These are phyloP conservation scores for Candida parachauliodes DNA, from an alignment of 805 yeast genomes.

Conservation along the genomic window DNA sequence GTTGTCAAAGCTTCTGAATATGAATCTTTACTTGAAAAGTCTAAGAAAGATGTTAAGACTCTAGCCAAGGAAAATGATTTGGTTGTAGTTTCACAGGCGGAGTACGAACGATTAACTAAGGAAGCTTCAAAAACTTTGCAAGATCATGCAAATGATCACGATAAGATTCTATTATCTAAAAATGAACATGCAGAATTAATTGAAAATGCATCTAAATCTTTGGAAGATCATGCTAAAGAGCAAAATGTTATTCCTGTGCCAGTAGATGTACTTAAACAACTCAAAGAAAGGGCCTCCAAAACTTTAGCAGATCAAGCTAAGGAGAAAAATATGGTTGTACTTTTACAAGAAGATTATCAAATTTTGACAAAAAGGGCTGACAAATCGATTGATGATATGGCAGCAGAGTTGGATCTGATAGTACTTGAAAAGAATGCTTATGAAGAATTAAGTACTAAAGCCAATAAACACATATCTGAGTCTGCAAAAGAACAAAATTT, in stretches of 20 bases:
- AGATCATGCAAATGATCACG: slow-evolving; percentile 22
- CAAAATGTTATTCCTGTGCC: slow-evolving; percentile 6
- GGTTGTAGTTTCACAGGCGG: slow-evolving; percentile 5
- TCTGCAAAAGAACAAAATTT: slow-evolving; percentile 6
- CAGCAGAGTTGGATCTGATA: slow-evolving; percentile 10
- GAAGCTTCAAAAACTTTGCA: slow-evolving; percentile 20
- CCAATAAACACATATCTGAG: slow-evolving; percentile 11
- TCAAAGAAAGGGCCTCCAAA: slow-evolving; percentile 6
- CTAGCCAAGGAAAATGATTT: slow-evolving; percentile 19
- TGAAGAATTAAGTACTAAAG: slow-evolving; percentile 1
- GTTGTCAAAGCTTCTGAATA: slow-evolving; percentile 13
- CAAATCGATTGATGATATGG: slow-evolving; percentile 26
- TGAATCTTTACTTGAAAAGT: slow-evolving; percentile 12
- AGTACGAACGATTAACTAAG: slow-evolving; percentile 7
- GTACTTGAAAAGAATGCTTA: slow-evolving; percentile 9
- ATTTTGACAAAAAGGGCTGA: slow-evolving; percentile 19
- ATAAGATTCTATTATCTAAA: slow-evolving; percentile 9
- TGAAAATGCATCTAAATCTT: slow-evolving; percentile 10
- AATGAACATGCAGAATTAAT: slow-evolving; percentile 7
- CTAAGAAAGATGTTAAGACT: slow-evolving; percentile 22
- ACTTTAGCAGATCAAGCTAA: slow-evolving; percentile 7
- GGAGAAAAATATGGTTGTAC: slow-evolving; percentile 13
- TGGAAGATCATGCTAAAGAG: slow-evolving; percentile 15
- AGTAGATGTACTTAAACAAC: slow-evolving; percentile 5
- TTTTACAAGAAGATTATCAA: slow-evolving; percentile 14